These are phyloP conservation scores for Coemansia sp. DNA, from an alignment of 192 early-diverging fungal genomes.

Conservation along the genomic window DNA sequence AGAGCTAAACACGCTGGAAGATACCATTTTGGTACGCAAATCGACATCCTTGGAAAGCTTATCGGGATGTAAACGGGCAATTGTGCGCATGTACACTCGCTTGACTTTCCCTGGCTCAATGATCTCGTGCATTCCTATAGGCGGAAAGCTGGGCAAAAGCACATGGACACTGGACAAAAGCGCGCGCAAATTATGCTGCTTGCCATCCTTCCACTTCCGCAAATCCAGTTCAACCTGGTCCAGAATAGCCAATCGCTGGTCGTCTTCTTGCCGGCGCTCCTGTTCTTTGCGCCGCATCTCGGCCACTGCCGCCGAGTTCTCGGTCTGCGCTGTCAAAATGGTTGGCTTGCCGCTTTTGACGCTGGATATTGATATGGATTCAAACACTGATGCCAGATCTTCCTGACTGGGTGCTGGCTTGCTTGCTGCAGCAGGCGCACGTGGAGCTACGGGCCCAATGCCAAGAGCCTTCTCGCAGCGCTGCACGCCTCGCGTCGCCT, in stretches of 20 bases:
- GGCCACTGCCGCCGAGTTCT: constrained; percentile 57
- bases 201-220: constrained; percentile 75
- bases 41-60: constrained; percentile 83
- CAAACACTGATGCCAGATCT: constrained; percentile 43
- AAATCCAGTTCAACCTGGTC: constrained; percentile 80
- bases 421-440: neutral
- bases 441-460: constrained; percentile 11
- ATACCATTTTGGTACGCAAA: constrained; percentile 72
- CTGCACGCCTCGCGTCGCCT: constrained; percentile 55
- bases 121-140: constrained; percentile 79
- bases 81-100: constrained; percentile 88
- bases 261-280: constrained; percentile 71
- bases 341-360: constrained; percentile 29
- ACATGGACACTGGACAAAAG: constrained; percentile 75
- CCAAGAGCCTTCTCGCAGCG: constrained; percentile 58
- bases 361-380: constrained; percentile 31
- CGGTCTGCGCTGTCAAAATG: constrained; percentile 22
- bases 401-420: constrained; percentile 11
- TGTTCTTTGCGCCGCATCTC: constrained; percentile 72
- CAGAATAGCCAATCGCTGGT: constrained; percentile 65
- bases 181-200: constrained; percentile 88
- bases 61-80: constrained; percentile 91
- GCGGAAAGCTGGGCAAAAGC: constrained; percentile 80
- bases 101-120: constrained; percentile 85
- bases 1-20: constrained; percentile 79